Percentiles rank a stretch among this genome's conserved stretches.
Evolutionary conservation across 169 alveolate genomes (phyloP).

Genomic region (Plasmodium relictum): DNA sequence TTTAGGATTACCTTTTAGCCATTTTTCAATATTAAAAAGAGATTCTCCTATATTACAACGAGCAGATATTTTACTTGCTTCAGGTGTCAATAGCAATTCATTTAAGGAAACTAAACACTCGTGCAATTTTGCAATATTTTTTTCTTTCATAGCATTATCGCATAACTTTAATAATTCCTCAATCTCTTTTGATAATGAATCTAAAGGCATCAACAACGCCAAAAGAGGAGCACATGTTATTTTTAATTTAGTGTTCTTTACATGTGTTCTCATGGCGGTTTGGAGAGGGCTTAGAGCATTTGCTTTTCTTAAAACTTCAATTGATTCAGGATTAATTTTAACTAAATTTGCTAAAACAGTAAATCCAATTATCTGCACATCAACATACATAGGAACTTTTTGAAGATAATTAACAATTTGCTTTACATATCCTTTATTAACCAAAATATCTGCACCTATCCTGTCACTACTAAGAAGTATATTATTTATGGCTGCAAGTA

Average conservation of each 20-base stretch:
- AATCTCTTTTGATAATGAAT: constrained; percentile 89
- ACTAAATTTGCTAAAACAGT: constrained; percentile 85
- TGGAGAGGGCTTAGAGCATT: constrained; percentile 80
- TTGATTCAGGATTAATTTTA: constrained; percentile 78
- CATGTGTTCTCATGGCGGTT: constrained; percentile 91
- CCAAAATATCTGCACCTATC: constrained; percentile 82
- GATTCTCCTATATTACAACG: constrained; percentile 78
- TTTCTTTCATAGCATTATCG: constrained; percentile 80
- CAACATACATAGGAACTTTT: constrained; percentile 90
- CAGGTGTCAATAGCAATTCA: constrained; percentile 83
- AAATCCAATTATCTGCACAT: constrained; percentile 89
- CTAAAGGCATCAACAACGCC: constrained; percentile 93
- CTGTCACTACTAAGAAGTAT: constrained; percentile 84
- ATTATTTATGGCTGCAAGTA: constrained; percentile 86
- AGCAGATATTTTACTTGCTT: constrained; percentile 84
- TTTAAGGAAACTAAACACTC: constrained; percentile 80
- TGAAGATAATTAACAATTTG: constrained; percentile 86
- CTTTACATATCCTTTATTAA: constrained; percentile 84
- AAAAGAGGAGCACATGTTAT: constrained; percentile 90
- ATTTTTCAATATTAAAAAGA: constrained; percentile 62
- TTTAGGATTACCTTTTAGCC: constrained; percentile 73
- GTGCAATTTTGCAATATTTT: constrained; percentile 80
- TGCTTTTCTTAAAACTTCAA: constrained; percentile 79
- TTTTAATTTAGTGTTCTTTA: constrained; percentile 87
- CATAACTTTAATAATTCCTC: constrained; percentile 87